Percentiles rank a stretch among this genome's conserved stretches.
Conservation (phyloP, 108 stramenopile species). For the Pseudonitzschia multistriata region DNA sequence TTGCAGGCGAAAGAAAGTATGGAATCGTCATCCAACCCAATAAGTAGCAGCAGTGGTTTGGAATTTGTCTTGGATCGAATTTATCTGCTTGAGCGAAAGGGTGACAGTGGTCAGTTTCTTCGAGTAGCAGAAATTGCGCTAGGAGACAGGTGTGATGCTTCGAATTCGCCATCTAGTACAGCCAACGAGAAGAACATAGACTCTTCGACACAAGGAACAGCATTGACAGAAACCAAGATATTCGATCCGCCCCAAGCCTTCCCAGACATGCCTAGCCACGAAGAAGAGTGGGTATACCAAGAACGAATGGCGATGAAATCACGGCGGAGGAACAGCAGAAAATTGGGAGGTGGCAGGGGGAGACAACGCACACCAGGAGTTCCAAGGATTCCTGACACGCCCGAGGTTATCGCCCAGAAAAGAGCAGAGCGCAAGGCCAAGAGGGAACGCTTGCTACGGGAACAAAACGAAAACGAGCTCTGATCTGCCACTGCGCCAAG, state of each 20-base stretch:
- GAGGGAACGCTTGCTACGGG: conserved; percentile 37
- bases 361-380: not conserved
- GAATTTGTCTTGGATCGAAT: conserved; percentile 55
- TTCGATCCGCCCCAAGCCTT: conserved; percentile 49
- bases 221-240: not conserved
- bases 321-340: conserved; percentile 9
- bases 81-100: conserved; percentile 60
- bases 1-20: conserved; percentile 42
- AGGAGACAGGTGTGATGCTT: not conserved
- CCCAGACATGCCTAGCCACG: conserved; percentile 62
- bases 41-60: conserved; percentile 1
- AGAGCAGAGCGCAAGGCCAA: conserved; percentile 48
- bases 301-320: conserved; percentile 69
- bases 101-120: conserved; percentile 76
- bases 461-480: not conserved
- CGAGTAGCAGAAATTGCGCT: conserved; percentile 51
- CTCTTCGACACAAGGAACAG: not conserved
- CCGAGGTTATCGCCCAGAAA: conserved; percentile 46
- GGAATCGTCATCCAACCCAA: conserved; percentile 40
- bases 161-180: not conserved
- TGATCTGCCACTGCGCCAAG: too few relatives aligned
- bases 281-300: conserved; percentile 72
- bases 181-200: not conserved
- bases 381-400: conserved; percentile 40
- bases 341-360: not conserved